These are phyloP conservation scores for Fraxinus angustifolia DNA, from an alignment of 305 asterid genomes.

Conservation along the genomic window DNA sequence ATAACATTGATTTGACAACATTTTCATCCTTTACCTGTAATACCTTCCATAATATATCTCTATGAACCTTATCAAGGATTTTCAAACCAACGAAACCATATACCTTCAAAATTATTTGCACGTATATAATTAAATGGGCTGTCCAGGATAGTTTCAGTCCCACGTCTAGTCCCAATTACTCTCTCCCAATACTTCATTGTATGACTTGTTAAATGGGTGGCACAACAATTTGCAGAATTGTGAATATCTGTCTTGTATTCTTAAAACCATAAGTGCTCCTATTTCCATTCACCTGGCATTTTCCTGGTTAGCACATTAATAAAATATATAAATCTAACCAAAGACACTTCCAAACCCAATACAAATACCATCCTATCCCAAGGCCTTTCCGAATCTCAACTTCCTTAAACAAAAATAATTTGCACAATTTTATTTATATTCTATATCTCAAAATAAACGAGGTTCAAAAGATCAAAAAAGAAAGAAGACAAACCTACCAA, in stretches of 20 bases:
- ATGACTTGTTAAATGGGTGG: neutral
- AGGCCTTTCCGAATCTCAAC: neutral
- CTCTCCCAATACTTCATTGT: neutral
- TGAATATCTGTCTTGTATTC: neutral
- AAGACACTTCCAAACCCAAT: neutral
- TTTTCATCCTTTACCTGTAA: neutral
- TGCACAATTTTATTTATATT: neutral
- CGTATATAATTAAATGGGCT: neutral
- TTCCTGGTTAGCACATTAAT: neutral
- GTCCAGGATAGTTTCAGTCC: neutral
- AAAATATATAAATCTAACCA: neutral
- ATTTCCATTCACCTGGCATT: neutral
- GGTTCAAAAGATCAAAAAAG: neutral
- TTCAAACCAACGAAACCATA: neutral
- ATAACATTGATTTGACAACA: neutral
- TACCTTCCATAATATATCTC: neutral
- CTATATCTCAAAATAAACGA: neutral
- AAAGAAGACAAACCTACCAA: neutral
- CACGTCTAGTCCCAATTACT: neutral
- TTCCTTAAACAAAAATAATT: neutral
- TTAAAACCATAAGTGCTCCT: neutral
- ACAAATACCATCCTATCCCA: neutral
- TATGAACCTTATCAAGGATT: neutral
- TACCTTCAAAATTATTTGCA: neutral
- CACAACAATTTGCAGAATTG: neutral